A percentile compares a stretch with the other conserved stretches of the same genome.
Conservation (phyloP, 352 stramenopile genomes). For the Phytophthora hybrid region DNA sequence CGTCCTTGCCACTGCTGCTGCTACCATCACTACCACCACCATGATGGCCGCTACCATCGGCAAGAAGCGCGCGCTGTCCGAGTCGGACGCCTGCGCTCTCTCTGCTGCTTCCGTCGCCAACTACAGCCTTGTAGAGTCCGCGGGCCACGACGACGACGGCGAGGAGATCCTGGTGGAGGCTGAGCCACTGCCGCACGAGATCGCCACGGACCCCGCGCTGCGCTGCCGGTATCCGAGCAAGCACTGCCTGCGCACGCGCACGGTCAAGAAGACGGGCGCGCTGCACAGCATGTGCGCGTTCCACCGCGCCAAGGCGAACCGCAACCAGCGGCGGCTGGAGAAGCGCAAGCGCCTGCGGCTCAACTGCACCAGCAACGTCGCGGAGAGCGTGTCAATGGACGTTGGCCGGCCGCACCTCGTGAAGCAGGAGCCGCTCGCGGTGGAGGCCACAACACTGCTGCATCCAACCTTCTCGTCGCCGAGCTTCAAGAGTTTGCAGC, state of each 20-base stretch:
- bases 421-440: constrained; percentile 10
- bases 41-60: constrained; percentile 4
- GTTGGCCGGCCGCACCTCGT: not conserved
- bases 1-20: not conserved
- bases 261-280: constrained; percentile 68
- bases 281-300: constrained; percentile 71
- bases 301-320: constrained; percentile 67
- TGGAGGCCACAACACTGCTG: constrained; percentile 2
- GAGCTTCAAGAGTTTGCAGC: constrained; percentile 12
- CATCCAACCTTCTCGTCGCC: constrained; percentile 15
- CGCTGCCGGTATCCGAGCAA: constrained; percentile 67
- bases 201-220: constrained; percentile 44
- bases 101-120: not conserved
- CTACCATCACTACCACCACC: not conserved
- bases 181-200: constrained; percentile 48
- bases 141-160: constrained; percentile 39
- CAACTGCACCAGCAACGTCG: constrained; percentile 15
- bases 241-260: constrained; percentile 58
- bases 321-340: constrained; percentile 61
- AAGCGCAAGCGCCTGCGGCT: constrained; percentile 44
- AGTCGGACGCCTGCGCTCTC: not conserved
- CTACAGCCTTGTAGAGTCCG: not conserved
- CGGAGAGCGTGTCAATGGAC: not conserved
- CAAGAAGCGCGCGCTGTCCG: constrained; percentile 27
- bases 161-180: constrained; percentile 47